Percentiles rank a stretch among this genome's conserved stretches.
Conservation (phyloP, 2,329 filamentous ascomycete genomes). For the Claviceps fusiformis region DNA sequence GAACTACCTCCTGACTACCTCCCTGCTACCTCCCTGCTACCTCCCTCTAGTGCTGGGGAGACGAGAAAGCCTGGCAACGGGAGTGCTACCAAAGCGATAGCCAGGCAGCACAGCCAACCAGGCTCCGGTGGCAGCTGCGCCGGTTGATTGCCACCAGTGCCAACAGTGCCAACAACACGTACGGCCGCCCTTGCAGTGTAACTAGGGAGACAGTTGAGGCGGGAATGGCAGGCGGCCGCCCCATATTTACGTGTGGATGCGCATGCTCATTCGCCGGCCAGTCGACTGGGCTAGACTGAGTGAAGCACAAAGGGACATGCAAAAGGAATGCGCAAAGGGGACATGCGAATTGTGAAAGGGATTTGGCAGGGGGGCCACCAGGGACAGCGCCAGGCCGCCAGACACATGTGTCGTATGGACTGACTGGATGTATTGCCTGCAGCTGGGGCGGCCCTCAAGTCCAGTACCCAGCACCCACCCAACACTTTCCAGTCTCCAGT, state of each 20-base stretch:
- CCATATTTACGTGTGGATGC: not conserved
- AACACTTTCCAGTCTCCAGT: conserved; percentile 9
- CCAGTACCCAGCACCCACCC: conserved; percentile 8
- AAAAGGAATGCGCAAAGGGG: too few relatives aligned
- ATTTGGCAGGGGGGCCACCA: too few relatives aligned
- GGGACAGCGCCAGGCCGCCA: too few relatives aligned
- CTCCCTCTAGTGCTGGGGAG: not conserved
- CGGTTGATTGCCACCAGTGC: not conserved
- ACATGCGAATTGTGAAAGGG: too few relatives aligned
- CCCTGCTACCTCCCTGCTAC: too few relatives aligned
- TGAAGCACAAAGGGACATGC: not conserved
- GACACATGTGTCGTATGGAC: not conserved
- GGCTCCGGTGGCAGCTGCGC: not conserved
- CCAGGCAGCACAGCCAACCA: not conserved
- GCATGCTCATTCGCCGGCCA: not conserved
- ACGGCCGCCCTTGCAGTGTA: not conserved
- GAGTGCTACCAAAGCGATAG: not conserved
- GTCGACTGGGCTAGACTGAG: not conserved
- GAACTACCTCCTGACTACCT: not conserved
- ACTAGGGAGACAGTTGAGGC: not conserved
- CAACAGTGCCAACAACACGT: not conserved
- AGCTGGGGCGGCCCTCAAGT: not conserved
- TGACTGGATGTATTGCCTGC: too few relatives aligned
- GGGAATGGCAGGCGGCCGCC: not conserved
- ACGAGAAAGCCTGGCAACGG: not conserved